Percentiles rank a stretch among this genome's conserved stretches.
Conservation (phyloP, 2,329 filamentous ascomycete species). For the Sporothrix sp. region DNA sequence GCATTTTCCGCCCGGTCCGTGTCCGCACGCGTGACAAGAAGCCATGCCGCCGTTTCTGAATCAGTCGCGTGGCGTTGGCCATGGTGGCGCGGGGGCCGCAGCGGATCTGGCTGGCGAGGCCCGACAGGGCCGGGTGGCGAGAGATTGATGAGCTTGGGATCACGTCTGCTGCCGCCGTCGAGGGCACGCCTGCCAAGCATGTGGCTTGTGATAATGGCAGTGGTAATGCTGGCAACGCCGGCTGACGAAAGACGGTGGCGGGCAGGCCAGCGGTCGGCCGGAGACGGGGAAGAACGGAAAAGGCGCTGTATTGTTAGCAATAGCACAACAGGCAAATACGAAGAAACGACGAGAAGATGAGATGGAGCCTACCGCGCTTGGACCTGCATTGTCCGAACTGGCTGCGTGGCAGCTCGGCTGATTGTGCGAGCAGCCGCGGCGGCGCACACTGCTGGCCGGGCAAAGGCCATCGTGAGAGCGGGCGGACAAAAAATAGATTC, state of each 20-base stretch:
- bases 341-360: background rate
- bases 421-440: slow-evolving; percentile 3
- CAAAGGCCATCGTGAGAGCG: slow-evolving; percentile 7
- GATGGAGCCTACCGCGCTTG: slow-evolving; percentile 7
- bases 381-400: background rate
- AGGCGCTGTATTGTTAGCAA: slow-evolving; percentile 19
- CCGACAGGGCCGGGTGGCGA: slow-evolving; percentile 41
- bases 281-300: slow-evolving; percentile 20
- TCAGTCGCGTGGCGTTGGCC: slow-evolving; percentile 42
- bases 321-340: background rate
- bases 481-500: too few relatives aligned
- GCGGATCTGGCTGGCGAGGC: slow-evolving; percentile 37
- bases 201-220: too few relatives aligned
- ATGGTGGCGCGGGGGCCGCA: slow-evolving; percentile 51
- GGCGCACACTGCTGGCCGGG: slow-evolving; percentile 2
- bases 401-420: background rate
- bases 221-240: too few relatives aligned
- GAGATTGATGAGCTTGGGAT: slow-evolving; percentile 39
- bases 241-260: slow-evolving; percentile 16
- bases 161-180: slow-evolving; percentile 28
- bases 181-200: too few relatives aligned
- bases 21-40: slow-evolving; percentile 43
- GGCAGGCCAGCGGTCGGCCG: slow-evolving; percentile 12
- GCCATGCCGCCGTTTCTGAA: slow-evolving; percentile 51
- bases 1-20: slow-evolving; percentile 42